Percentiles rank a stretch among this genome's conserved stretches.
These are phyloP conservation scores for Phytophthora melonis DNA, from an alignment of 352 stramenopile species.

Conservation along the genomic window DNA sequence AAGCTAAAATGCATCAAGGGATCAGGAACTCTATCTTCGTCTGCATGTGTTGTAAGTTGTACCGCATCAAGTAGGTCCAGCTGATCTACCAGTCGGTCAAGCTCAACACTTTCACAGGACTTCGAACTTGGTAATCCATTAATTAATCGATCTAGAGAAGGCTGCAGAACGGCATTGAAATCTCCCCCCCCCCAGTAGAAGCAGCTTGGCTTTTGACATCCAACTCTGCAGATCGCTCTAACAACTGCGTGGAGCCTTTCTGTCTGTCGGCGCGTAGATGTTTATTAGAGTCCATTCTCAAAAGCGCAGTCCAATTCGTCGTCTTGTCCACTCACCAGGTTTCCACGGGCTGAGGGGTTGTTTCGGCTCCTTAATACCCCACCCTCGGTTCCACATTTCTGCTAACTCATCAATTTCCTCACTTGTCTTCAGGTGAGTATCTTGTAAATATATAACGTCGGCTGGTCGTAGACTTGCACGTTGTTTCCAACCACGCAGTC, in stretches of 20 bases:
- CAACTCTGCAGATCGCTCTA: not conserved
- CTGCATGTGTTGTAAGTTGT: not conserved
- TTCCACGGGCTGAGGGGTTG: not conserved
- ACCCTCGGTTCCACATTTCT: not conserved
- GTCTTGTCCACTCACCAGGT: not conserved
- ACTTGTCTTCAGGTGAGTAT: conserved; percentile 12
- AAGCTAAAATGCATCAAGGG: conserved; percentile 4
- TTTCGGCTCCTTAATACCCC: not conserved
- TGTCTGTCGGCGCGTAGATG: conserved; percentile 4
- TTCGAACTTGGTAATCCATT: conserved; percentile 1
- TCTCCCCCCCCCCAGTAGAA: conserved; percentile 8
- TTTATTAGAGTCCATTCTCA: not conserved
- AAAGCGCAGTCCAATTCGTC: not conserved
- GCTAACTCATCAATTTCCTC: conserved; percentile 6
- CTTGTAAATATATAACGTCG: conserved; percentile 14
- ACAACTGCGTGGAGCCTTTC: not conserved
- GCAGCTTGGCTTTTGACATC: not conserved
- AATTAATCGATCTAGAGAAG: not conserved
- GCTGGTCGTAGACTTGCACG: not conserved
- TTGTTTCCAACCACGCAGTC: conserved; percentile 7
- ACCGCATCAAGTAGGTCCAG: conserved; percentile 3
- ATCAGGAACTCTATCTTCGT: conserved; percentile 1
- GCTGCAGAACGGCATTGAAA: conserved; percentile 5
- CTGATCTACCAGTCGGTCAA: not conserved
- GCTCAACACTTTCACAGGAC: not conserved